Evolutionary conservation across 768 basidiomycete species (phyloP).

Genomic region (Asterophora lycoperdoides): DNA sequence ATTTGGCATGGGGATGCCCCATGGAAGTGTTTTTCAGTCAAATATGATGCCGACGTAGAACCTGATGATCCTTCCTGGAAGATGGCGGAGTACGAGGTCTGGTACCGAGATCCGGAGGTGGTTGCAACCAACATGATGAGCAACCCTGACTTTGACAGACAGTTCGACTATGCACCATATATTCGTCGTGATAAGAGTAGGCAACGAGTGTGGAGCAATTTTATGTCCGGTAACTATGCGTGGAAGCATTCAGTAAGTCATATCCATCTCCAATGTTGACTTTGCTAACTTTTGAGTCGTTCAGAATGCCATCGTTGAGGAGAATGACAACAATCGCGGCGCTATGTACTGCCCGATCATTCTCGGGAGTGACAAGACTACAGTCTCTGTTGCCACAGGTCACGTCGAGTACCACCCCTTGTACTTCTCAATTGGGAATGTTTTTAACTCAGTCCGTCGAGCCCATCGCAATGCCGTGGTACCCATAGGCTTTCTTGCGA

Average conservation of each 20-base stretch:
- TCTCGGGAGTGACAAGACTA: slow-evolving; percentile 37
- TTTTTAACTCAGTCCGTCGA: slow-evolving; percentile 27
- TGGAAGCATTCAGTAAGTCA: slow-evolving; percentile 15
- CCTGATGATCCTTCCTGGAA: slow-evolving; percentile 6
- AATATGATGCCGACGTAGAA: slow-evolving; percentile 16
- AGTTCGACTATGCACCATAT: slow-evolving; percentile 18
- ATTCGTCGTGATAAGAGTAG: slow-evolving; percentile 13
- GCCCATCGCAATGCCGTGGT: slow-evolving; percentile 28
- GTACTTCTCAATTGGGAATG: slow-evolving; percentile 29
- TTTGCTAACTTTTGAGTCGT: slow-evolving; percentile 18
- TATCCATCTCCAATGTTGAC: not conserved
- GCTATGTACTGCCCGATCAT: slow-evolving; percentile 29
- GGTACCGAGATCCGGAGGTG: not conserved
- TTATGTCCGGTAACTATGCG: slow-evolving; percentile 23
- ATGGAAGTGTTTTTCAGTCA: slow-evolving; percentile 24
- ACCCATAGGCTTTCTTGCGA: slow-evolving; percentile 8
- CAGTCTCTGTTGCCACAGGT: slow-evolving; percentile 32
- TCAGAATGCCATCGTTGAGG: slow-evolving; percentile 21
- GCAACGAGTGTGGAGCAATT: slow-evolving; percentile 14
- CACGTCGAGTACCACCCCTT: slow-evolving; percentile 33
- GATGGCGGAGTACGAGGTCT: slow-evolving; percentile 5
- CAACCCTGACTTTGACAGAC: slow-evolving; percentile 6
- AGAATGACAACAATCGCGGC: slow-evolving; percentile 20
- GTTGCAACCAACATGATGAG: not conserved
- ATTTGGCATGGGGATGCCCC: slow-evolving; percentile 22